Conservation (phyloP, 2,329 filamentous ascomycete genomes). For the Xylaria sp. region DNA sequence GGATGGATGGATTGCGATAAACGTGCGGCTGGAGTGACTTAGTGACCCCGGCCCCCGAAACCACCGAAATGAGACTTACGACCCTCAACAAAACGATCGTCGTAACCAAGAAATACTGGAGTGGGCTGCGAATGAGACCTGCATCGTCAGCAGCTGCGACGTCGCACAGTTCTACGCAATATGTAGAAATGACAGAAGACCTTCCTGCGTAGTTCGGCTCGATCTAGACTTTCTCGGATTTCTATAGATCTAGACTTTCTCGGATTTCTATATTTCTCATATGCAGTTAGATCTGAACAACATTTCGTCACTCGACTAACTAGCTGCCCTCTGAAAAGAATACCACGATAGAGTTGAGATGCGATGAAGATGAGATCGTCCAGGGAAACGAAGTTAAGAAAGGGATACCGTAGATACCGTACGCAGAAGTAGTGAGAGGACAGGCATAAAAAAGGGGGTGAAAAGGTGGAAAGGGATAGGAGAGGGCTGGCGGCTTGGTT, state of each 20-base stretch:
- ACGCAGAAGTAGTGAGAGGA: slow-evolving; percentile 31
- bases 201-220: background rate
- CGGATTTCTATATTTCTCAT: background rate
- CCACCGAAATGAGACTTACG: slow-evolving; percentile 48
- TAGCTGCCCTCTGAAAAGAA: background rate
- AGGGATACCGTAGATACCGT: slow-evolving; percentile 4
- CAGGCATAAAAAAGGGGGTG: slow-evolving; percentile 38
- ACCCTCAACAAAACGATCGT: slow-evolving; percentile 45
- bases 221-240: background rate
- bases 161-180: slow-evolving; percentile 25
- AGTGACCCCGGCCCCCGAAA: slow-evolving; percentile 43
- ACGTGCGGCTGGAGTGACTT: slow-evolving; percentile 39
- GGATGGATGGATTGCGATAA: slow-evolving; percentile 33
- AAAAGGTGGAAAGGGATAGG: slow-evolving; percentile 34
- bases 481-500: slow-evolving; percentile 39
- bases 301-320: background rate
- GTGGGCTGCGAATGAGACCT: slow-evolving; percentile 29
- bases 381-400: background rate
- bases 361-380: background rate
- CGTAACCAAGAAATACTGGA: slow-evolving; percentile 38
- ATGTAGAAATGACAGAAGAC: slow-evolving; percentile 20
- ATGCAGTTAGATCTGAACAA: background rate
- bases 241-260: background rate
- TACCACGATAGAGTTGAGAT: background rate
- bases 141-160: slow-evolving; percentile 39